Conservation (phyloP, 129 eudicot genomes). For the Centaurea solstitialis region DNA sequence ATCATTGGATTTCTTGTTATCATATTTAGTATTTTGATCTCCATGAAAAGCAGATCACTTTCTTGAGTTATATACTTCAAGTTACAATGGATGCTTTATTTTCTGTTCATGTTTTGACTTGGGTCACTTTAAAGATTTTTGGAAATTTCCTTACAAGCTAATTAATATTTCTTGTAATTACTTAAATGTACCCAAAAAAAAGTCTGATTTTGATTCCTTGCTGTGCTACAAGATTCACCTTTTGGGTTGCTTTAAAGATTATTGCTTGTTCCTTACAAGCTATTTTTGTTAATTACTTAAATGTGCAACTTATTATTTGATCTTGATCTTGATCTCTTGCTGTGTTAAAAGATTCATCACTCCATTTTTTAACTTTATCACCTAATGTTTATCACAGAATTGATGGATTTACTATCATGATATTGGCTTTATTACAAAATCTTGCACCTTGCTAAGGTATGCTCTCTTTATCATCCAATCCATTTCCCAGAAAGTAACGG, state of each 20-base stretch:
- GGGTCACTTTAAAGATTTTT: background rate
- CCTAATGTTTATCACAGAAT: conserved; percentile 1
- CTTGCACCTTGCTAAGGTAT: conserved; percentile 6
- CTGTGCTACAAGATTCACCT: background rate
- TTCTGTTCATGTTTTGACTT: background rate
- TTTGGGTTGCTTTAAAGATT: conserved; percentile 12
- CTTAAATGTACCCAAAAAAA: too few relatives aligned
- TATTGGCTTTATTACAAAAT: background rate
- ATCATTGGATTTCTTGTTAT: too few relatives aligned
- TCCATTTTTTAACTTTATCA: background rate
- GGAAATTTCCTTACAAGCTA: background rate
- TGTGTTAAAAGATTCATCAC: background rate
- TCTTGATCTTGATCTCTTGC: background rate
- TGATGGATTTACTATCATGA: background rate
- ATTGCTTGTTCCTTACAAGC: conserved; percentile 14
- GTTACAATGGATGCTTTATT: background rate
- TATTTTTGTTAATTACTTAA: background rate
- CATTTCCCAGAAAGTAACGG: background rate
- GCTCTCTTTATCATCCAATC: background rate
- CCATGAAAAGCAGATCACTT: background rate
- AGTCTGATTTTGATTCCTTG: background rate
- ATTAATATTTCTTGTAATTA: background rate
- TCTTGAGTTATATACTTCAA: background rate
- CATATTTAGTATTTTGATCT: too few relatives aligned
- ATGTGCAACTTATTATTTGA: background rate